phyloP scores from a whole-genome alignment of 2,329 filamentous ascomycete genomes.

The Aspergillus proliferans region DNA sequence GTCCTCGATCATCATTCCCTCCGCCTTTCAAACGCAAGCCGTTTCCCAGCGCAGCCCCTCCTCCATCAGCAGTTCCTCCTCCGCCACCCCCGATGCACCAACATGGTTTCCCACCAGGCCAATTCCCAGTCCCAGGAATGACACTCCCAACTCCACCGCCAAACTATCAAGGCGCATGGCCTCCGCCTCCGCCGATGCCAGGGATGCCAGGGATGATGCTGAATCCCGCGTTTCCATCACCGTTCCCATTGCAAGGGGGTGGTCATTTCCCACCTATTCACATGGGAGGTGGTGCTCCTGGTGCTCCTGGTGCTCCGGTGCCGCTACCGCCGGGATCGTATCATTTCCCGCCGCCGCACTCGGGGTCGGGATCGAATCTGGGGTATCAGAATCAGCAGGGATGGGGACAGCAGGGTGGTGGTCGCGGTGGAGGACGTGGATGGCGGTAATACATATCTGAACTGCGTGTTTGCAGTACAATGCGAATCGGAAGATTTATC shows the following conservation, averaged over 20 bases:
- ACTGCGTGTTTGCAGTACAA: no score
- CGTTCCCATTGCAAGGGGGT: constrained; percentile 15
- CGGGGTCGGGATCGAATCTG: constrained; percentile 13
- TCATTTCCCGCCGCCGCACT: constrained; percentile 28
- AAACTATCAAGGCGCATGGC: constrained; percentile 32
- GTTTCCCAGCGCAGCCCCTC: constrained; percentile 11
- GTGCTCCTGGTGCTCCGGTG: not conserved
- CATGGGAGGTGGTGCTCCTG: constrained; percentile 5
- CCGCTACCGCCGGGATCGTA: constrained; percentile 26
- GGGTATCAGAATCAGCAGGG: constrained; percentile 1
- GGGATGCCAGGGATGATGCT: constrained; percentile 7
- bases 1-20: constrained; percentile 15
- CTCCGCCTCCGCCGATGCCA: constrained; percentile 26
- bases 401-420: constrained; percentile 11
- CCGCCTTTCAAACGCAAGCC: constrained; percentile 16
- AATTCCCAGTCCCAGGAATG: constrained; percentile 9
- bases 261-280: constrained; percentile 18
- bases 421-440: constrained; percentile 8
- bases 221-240: constrained; percentile 19
- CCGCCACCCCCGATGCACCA: constrained; percentile 2
- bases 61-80: constrained; percentile 5
- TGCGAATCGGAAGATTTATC: no score
- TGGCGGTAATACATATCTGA: constrained; percentile 8
- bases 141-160: constrained; percentile 27
- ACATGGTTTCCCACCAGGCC: constrained; percentile 5